Conservation (phyloP, 2,329 filamentous ascomycete genomes). For the Monosporascus sp. region DNA sequence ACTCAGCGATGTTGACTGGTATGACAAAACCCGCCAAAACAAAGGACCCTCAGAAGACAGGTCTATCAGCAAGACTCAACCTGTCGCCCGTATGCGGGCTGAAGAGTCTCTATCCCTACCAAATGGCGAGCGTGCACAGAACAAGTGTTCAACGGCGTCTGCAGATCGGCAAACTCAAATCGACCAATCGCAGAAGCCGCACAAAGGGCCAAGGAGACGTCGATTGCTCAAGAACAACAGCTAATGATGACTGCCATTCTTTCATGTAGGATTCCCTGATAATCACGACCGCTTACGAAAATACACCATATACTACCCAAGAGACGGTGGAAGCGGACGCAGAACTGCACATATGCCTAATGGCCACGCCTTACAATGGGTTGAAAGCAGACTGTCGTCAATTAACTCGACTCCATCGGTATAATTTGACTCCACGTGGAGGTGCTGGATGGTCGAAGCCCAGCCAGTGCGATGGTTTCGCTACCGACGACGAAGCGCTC, state of each 20-base stretch:
- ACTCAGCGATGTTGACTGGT: slow-evolving; percentile 97
- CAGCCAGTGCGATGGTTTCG: background rate
- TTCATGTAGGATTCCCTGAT: background rate
- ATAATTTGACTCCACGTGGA: background rate
- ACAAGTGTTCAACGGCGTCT: background rate
- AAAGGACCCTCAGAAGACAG: slow-evolving; percentile 1
- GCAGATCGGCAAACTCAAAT: background rate
- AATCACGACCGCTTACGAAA: background rate
- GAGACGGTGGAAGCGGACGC: background rate
- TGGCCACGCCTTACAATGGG: background rate
- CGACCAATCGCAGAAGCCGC: background rate
- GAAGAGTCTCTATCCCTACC: background rate
- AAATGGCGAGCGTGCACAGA: background rate
- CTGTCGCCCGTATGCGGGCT: background rate
- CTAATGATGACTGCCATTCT: background rate
- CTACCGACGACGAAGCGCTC: background rate
- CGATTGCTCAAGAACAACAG: background rate
- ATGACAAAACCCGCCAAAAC: slow-evolving; percentile 36
- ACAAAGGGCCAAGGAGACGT: background rate
- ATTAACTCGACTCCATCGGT: background rate
- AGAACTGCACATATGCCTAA: background rate
- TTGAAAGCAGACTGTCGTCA: background rate
- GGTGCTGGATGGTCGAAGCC: background rate
- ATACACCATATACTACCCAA: background rate
- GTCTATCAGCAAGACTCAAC: background rate